Evolutionary conservation across 1,284 basidiomycete genomes (phyloP), one percentile per base, ranked within the genome.

Genomic region (Fomitopsis schrenkii): DNA sequence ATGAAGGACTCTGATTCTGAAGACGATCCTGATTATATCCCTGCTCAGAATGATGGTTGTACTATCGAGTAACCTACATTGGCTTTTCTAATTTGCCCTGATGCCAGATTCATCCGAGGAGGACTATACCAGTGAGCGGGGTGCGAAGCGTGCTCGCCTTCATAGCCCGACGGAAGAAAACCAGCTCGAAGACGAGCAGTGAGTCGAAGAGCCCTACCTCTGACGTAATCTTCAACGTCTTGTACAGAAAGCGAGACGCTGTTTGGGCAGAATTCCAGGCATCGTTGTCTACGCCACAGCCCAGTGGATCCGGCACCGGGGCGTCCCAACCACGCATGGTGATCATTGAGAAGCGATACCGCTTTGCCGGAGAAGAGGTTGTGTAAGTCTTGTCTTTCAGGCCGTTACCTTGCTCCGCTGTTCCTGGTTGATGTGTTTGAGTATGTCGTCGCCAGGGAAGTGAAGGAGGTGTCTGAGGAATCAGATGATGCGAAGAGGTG

Each of bases 361-460:
- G 83, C 38, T 94, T 88, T 68, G 91, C 90, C 1, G 91, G 91
- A 22, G 86, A 92, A 65, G 82, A 86, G 40, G 79, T 89, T 91
- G 72, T 70, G 88, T 80, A 6, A 53, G 30, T 52, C 60, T 19
- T 17, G 33, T 22, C 55, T 46, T 40, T 59, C 26, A 42, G 53
- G 45, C 56, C 42, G 17, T 58, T 55, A n/a, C 54, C 44, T 26
- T 12, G n/a, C 52, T 38, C 45, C 26, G 58, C 41, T 58, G 54
- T 55, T 14, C 42, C 54, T 33, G 61, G 45, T 67, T 71, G 54
- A 72, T 66, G 65, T 55, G 66, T 66, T 58, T 55, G 65, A 67
- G 64, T 59, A 58, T 46, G 28, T 58, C 45, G 48, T 45, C 35
- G 45, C 65, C 69, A 93, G 91, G 58, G 86, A 93, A 71, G 78